Conservation (phyloP, 306 rosid species). For the Biancaea sappan region DNA sequence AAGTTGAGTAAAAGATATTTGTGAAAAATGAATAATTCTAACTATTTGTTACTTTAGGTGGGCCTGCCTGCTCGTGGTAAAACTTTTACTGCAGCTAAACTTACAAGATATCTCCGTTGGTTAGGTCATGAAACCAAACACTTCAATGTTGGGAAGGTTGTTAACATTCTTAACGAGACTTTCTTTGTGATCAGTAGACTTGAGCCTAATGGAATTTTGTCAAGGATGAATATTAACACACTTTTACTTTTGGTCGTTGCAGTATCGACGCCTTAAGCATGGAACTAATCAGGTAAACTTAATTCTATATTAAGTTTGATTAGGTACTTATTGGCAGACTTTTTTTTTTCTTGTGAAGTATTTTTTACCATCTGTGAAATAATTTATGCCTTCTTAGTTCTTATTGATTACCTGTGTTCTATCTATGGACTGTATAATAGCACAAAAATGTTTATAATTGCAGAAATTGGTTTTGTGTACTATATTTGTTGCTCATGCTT, state of each 20-base stretch:
- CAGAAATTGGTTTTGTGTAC: too few species aligned
- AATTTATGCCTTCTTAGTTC: constrained; percentile 22
- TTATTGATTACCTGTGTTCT: too few species aligned
- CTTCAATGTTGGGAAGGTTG: constrained; percentile 98
- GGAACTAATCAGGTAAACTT: constrained; percentile 83
- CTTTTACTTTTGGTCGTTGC: constrained; percentile 42
- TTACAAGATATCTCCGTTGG: constrained; percentile 98
- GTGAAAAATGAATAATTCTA: constrained; percentile 35
- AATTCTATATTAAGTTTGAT: background rate
- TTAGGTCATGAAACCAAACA: constrained; percentile 98
- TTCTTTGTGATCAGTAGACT: constrained; percentile 31
- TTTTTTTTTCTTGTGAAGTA: background rate
- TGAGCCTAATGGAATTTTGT: constrained; percentile 24
- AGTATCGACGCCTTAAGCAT: constrained; percentile 99
- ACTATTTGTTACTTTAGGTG: constrained; percentile 57
- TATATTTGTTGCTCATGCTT: too few species aligned
- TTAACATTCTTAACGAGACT: constrained; percentile 42
- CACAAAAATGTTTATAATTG: too few species aligned
- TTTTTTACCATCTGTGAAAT: constrained; percentile 26
- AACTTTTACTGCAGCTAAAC: constrained; percentile 98
- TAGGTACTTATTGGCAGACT: background rate
- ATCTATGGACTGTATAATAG: too few species aligned
- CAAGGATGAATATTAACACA: constrained; percentile 36
- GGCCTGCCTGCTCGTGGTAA: constrained; percentile 99
- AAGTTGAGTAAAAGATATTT: constrained; percentile 13